Conservation (phyloP, 1,284 basidiomycete genomes). For the Kalmanozyma brasiliensis region DNA sequence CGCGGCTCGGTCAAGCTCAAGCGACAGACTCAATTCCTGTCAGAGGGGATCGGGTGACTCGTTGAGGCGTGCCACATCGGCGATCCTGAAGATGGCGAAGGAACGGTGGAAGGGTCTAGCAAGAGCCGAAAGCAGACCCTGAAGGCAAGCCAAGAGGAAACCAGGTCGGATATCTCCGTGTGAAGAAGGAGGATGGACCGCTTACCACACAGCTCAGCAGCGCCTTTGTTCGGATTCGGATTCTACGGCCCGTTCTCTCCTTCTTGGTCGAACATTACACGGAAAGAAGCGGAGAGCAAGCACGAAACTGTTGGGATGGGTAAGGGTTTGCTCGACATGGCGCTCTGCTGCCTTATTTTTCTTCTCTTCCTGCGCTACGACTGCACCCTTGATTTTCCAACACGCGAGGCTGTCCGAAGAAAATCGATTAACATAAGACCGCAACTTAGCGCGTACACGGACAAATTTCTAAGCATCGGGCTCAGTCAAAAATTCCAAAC, state of each 20-base stretch:
- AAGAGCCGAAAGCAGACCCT: constrained; percentile 6
- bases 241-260: constrained; percentile 16
- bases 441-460: not conserved
- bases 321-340: not conserved
- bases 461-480: constrained; percentile 6
- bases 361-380: too few relatives aligned
- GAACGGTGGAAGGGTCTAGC: too few relatives aligned
- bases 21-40: too few relatives aligned
- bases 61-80: not conserved
- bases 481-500: not conserved
- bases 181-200: too few relatives aligned
- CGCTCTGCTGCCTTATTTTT: not conserved
- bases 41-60: constrained; percentile 12
- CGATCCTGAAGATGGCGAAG: too few relatives aligned
- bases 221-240: constrained; percentile 27
- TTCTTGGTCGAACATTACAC: not conserved
- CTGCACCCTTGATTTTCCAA: constrained; percentile 2
- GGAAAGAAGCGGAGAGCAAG: constrained; percentile 9
- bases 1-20: not conserved
- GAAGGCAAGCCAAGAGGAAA: not conserved
- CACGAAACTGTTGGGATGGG: constrained; percentile 10
- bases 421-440: constrained; percentile 8
- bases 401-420: not conserved
- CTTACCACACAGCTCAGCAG: not conserved
- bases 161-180: constrained; percentile 27